phyloP scores from a whole-genome alignment of 2,329 filamentous ascomycete species.

The Pleurostoma richardsiae region DNA sequence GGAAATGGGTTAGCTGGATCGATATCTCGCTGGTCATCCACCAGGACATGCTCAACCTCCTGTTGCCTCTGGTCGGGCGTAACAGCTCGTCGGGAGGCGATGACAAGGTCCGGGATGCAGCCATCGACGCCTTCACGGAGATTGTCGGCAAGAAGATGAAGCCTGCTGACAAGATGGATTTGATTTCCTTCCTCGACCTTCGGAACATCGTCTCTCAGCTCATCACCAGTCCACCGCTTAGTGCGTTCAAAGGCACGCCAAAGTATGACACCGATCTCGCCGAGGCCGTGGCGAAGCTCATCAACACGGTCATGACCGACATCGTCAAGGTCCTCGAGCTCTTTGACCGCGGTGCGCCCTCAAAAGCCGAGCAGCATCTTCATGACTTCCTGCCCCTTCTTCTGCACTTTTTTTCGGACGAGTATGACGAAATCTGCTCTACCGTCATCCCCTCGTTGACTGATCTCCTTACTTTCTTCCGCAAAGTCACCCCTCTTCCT shows the following conservation, averaged over 20 bases:
- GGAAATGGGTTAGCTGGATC: conserved; percentile 98
- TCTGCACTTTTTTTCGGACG: conserved; percentile 91
- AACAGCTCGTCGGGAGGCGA: conserved; percentile 55
- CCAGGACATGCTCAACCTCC: conserved; percentile 74
- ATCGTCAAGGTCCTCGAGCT: conserved; percentile 80
- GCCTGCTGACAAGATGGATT: conserved; percentile 83
- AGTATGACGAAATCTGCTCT: conserved; percentile 97
- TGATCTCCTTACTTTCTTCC: conserved; percentile 85
- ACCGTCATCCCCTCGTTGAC: conserved; percentile 91
- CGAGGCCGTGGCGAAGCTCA: conserved; percentile 90
- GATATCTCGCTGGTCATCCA: conserved; percentile 94
- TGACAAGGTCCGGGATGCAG: conserved; percentile 82
- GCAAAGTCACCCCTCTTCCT: conserved; percentile 72
- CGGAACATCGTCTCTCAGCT: conserved; percentile 81
- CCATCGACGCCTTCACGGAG: conserved; percentile 92
- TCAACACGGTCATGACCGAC: conserved; percentile 85
- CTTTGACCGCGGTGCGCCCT: conserved; percentile 58
- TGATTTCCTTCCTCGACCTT: conserved; percentile 88
- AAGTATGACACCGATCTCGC: conserved; percentile 94
- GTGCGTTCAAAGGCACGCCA: conserved; percentile 72
- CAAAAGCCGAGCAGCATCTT: conserved; percentile 75
- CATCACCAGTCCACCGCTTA: conserved; percentile 74
- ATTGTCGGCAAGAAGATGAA: conserved; percentile 99
- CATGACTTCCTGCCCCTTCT: conserved; percentile 81
- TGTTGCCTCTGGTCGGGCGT: conserved; percentile 85